Evolutionary conservation across 2,329 filamentous ascomycete genomes (phyloP).

Genomic region (Sarocladiaceae sp.): DNA sequence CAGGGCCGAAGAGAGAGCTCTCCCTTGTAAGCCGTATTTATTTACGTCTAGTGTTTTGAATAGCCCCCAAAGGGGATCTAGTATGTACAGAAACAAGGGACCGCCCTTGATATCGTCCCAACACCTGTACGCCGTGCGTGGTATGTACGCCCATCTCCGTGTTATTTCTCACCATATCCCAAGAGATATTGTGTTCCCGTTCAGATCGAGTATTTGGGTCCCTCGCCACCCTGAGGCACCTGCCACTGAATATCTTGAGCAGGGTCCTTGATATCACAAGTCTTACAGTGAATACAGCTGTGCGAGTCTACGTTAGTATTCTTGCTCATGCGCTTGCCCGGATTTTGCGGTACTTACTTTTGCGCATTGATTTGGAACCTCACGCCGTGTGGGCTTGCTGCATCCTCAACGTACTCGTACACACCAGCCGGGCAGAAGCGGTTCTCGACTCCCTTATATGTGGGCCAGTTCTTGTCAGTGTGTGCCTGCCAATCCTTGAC

Average conservation of each 20-base stretch:
- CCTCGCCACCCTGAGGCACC: constrained; percentile 86
- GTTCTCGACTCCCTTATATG: constrained; percentile 90
- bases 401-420: constrained; percentile 96
- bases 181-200: too few species aligned
- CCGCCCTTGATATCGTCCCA: constrained; percentile 6
- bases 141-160: background rate
- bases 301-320: constrained; percentile 6
- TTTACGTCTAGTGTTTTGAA: background rate
- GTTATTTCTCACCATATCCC: background rate
- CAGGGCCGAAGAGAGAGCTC: background rate
- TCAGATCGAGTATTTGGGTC: constrained; percentile 63
- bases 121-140: background rate
- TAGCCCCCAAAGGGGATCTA: background rate
- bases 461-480: constrained; percentile 75
- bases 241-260: constrained; percentile 97
- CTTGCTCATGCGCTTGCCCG: background rate
- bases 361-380: constrained; percentile 97
- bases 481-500: constrained; percentile 95
- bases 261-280: constrained; percentile 97
- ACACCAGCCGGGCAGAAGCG: constrained; percentile 96
- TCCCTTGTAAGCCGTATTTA: background rate
- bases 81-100: background rate
- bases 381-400: constrained; percentile 79
- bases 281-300: constrained; percentile 99
- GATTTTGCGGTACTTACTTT: constrained; percentile 64